Percentiles rank a stretch among this genome's conserved stretches.
Evolutionary conservation across 257 asterid species (phyloP).

Genomic region (Fraxinus cuspidata): DNA sequence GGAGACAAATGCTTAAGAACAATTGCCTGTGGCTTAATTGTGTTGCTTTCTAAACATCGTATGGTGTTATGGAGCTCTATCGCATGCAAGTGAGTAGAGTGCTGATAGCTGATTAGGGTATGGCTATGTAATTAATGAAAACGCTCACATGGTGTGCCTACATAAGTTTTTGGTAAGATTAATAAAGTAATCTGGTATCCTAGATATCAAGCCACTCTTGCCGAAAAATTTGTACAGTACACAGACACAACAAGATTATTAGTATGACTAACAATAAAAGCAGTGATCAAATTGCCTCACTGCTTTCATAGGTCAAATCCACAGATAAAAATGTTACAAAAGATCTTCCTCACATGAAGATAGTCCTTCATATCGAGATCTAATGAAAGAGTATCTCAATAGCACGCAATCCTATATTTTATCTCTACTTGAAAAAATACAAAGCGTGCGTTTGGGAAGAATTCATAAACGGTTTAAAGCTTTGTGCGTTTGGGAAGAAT

Average conservation of each 20-base stretch:
- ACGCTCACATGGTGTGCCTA: background rate
- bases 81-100: background rate
- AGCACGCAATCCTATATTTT: background rate
- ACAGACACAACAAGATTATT: background rate
- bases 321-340: background rate
- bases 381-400: background rate
- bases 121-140: background rate
- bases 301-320: background rate
- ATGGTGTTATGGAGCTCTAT: background rate
- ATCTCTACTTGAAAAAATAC: background rate
- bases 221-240: background rate
- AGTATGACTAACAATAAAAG: background rate
- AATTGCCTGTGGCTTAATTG: background rate
- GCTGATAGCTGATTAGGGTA: background rate
- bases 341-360: background rate
- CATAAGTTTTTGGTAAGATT: background rate
- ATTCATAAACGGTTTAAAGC: too few relatives aligned
- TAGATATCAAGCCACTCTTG: background rate
- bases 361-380: background rate
- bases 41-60: background rate
- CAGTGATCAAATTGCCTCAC: background rate
- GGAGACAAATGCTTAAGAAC: background rate
- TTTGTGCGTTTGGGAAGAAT: too few relatives aligned
- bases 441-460: too few relatives aligned
- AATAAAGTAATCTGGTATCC: background rate